Conservation (phyloP, 257 asterid species). For the Galeopsis tetrahit region DNA sequence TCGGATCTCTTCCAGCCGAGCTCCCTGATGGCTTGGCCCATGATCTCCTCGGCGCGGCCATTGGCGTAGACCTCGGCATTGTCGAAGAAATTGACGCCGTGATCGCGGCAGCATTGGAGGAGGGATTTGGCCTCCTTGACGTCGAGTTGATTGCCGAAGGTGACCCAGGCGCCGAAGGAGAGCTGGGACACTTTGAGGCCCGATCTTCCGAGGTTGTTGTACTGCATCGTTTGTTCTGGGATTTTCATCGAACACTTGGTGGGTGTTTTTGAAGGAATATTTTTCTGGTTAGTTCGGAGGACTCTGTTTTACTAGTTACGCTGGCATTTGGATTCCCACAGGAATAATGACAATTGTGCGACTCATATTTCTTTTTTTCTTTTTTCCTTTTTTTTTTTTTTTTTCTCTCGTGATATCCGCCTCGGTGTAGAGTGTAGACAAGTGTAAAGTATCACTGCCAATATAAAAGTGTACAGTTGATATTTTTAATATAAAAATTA, state of each 20-base stretch:
- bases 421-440: no score
- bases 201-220: conserved; percentile 89
- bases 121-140: conserved; percentile 91
- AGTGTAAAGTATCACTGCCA: no score
- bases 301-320: neutral
- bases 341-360: neutral
- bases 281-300: neutral
- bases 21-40: conserved; percentile 98
- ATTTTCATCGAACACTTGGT: conserved; percentile 48
- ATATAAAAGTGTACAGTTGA: no score
- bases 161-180: conserved; percentile 94
- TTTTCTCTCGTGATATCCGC: no score
- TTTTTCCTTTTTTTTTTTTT: neutral
- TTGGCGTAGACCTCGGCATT: conserved; percentile 99
- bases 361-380: neutral
- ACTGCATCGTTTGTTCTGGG: conserved; percentile 71
- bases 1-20: conserved; percentile 96
- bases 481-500: no score
- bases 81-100: conserved; percentile 95
- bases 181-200: conserved; percentile 97
- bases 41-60: conserved; percentile 96
- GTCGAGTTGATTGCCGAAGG: conserved; percentile 95
- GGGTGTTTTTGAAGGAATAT: neutral
- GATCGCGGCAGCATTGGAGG: conserved; percentile 93
- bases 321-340: neutral